Base-by-base conservation (phyloP, 306 rosid genomes). In the Gleditsia sinensis region DNA sequence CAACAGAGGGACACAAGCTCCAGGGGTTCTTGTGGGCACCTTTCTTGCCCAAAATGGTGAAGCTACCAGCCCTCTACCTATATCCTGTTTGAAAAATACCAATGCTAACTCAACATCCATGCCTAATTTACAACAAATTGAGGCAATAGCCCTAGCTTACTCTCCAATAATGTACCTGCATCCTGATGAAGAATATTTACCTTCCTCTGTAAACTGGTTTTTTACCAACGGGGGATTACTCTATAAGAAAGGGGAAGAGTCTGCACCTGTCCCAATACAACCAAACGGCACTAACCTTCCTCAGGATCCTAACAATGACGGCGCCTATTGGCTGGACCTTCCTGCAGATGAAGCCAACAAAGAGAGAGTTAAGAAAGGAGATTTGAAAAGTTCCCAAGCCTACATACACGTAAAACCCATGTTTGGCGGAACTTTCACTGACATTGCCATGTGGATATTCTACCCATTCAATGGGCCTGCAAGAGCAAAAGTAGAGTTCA, bases 401-500 rank as follows among this genome's bases (percentile, higher is more conserved):
- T 81, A 83, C 32, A 21, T 82, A n/a, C 93, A 86, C 64, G 50
- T 75, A 40, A 88, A 88, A 57, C 90, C 93, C 14, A 80, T 86
- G 90, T 12, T 81, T 13, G 93, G 93, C 2, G 82, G 85, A 17
- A 82, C 77, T 3, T 72, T 79, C 76, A 83, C 93, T 7, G 93
- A 88, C 77, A 60, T 88, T 3, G 85, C 75, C 0, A 66, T 72
- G 8, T 88, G 93, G 93, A 8, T 88, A 1, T 88, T 81, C 78
- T 86, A 83, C 70, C 93, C 90, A 4, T 88, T 86, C 73, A 86
- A 88, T 45, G 93, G 93, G 0, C 75, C 88, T 0, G 84, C 82
- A 0, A 83, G 60, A 58, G 87, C 85, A 4, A 86, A 86, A 61
- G 87, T 86, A 8, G 77, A 75, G 17, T 6, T 67, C 11, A 5